Evolutionary conservation across 2,329 filamentous ascomycete genomes (phyloP).

Genomic region (Malbranchea zuffiana): DNA sequence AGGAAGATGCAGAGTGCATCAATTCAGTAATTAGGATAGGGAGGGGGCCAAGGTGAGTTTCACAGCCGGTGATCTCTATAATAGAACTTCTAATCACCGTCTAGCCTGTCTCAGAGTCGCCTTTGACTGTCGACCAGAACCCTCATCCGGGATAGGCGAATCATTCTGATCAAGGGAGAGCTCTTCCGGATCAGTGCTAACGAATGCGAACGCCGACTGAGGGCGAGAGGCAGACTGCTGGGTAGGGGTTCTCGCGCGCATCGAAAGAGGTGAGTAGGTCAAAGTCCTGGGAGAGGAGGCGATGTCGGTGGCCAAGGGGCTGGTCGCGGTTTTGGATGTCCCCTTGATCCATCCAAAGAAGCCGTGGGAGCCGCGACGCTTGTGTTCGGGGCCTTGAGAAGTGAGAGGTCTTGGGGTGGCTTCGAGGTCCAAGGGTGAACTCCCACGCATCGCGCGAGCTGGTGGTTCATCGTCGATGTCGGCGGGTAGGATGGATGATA

Average conservation of each 20-base stretch:
- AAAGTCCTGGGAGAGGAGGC: not conserved
- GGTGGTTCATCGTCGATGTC: not conserved
- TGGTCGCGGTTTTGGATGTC: not conserved
- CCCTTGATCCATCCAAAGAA: constrained; percentile 35
- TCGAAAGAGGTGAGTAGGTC: no score
- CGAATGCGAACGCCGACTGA: not conserved
- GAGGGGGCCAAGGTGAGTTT: no score
- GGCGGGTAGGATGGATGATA: not conserved
- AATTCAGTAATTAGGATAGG: no score
- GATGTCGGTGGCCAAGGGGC: no score
- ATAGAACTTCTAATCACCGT: no score
- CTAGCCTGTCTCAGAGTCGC: no score
- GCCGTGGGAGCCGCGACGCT: constrained; percentile 28
- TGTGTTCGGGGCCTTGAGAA: constrained; percentile 22
- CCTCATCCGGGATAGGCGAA: not conserved
- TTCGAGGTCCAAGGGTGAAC: not conserved
- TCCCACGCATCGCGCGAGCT: constrained; percentile 1
- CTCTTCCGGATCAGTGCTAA: not conserved
- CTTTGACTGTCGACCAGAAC: no score
- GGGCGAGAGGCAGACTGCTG: not conserved
- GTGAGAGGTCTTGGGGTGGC: constrained; percentile 3
- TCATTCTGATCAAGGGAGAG: not conserved
- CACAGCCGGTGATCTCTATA: no score
- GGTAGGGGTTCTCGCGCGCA: no score
- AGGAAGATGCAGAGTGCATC: no score